Evolutionary conservation across 108 stramenopile genomes (phyloP).

Genomic region (Epithemia pelagica): DNA sequence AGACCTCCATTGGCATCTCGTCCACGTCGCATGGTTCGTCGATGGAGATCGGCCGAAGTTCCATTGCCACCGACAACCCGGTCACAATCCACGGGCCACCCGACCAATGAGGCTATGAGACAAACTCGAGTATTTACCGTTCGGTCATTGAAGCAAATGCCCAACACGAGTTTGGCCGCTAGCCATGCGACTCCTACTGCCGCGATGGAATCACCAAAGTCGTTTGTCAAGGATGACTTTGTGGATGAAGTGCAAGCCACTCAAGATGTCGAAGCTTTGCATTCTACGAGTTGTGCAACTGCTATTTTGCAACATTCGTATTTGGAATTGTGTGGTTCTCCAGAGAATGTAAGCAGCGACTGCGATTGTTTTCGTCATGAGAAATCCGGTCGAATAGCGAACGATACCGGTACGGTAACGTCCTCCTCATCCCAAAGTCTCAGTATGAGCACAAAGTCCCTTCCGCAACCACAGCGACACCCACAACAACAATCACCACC

Average conservation of each 20-base stretch:
- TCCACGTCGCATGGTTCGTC: neutral
- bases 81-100: too few species aligned
- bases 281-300: conserved; percentile 8
- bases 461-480: neutral
- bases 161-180: too few species aligned
- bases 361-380: neutral
- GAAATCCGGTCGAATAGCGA: neutral
- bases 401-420: too few species aligned
- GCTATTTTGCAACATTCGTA: conserved; percentile 32
- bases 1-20: too few species aligned
- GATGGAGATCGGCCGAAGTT: neutral
- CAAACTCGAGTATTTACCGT: neutral
- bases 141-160: neutral
- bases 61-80: neutral
- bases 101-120: neutral
- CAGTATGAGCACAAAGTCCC: neutral
- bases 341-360: neutral
- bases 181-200: too few species aligned
- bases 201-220: too few species aligned
- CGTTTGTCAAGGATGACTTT: neutral
- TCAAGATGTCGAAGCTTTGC: neutral
- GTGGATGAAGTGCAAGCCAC: neutral
- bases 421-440: neutral
- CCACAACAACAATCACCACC: neutral
- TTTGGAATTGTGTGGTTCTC: conserved; percentile 20